phyloP scores from a whole-genome alignment of 345 rosid species.

The Microthlaspi erraticum region DNA sequence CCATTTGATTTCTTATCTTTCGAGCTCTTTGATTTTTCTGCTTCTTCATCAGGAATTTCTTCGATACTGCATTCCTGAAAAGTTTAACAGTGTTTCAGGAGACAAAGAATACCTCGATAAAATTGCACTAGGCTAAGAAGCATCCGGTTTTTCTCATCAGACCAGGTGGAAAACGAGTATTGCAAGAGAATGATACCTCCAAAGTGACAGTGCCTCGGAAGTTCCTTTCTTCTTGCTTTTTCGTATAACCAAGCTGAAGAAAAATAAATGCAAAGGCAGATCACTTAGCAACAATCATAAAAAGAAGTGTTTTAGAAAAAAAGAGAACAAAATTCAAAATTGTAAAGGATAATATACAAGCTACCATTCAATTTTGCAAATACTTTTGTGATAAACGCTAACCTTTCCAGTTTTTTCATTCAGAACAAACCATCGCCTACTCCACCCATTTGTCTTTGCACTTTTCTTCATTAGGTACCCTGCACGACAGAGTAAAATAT shows the following conservation, averaged over 20 bases:
- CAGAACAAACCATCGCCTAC: conserved; percentile 91
- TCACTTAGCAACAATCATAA: conserved; percentile 10
- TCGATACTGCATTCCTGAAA: conserved; percentile 86
- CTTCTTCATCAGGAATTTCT: conserved; percentile 84
- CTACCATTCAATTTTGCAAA: no score
- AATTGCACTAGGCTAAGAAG: not conserved
- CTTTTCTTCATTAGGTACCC: conserved; percentile 90
- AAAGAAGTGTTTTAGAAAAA: not conserved
- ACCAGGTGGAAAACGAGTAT: no score
- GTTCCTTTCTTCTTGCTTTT: conserved; percentile 89
- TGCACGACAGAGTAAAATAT: conserved; percentile 42
- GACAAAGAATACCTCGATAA: not conserved
- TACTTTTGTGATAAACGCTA: conserved; percentile 27
- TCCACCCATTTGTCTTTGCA: conserved; percentile 90
- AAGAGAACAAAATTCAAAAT: not conserved
- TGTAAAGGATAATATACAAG: conserved; percentile 9
- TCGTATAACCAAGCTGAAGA: conserved; percentile 86
- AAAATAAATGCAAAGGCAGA: conserved; percentile 16
- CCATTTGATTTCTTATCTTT: conserved; percentile 92
- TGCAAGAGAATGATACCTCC: conserved; percentile 55
- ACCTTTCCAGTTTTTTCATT: conserved; percentile 97
- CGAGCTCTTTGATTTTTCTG: conserved; percentile 65
- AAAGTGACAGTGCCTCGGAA: conserved; percentile 88
- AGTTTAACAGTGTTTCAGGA: conserved; percentile 19
- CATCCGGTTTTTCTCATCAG: conserved; percentile 1